These are phyloP conservation scores for Eucalyptus tenuipes DNA, from an alignment of 345 rosid genomes.

Conservation along the genomic window DNA sequence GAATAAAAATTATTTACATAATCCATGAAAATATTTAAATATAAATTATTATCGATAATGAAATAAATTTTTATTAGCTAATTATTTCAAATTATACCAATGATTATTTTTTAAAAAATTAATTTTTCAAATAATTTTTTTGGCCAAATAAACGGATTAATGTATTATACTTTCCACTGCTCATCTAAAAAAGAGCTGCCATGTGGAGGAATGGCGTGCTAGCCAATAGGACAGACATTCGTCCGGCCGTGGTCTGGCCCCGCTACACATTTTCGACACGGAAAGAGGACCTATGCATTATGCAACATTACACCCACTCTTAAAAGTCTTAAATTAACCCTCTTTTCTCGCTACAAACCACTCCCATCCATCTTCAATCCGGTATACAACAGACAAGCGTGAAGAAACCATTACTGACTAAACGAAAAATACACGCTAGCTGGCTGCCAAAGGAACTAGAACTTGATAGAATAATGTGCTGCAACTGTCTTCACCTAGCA, in stretches of 20 bases:
- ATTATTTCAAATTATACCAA: not conserved
- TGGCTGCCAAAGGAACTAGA: not conserved
- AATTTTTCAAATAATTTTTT: not conserved
- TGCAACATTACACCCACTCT: not conserved
- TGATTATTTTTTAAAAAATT: not conserved
- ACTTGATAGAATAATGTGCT: not conserved
- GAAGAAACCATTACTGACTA: not conserved
- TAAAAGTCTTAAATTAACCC: not conserved
- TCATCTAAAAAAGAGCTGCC: not conserved
- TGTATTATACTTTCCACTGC: not conserved
- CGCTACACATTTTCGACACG: not conserved
- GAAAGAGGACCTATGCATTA: not conserved
- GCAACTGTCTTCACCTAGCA: not conserved
- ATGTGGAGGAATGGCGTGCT: not conserved
- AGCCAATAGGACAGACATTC: not conserved
- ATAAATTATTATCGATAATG: not conserved
- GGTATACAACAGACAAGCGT: not conserved
- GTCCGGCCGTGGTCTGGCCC: not conserved
- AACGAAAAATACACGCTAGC: not conserved
- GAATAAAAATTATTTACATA: not conserved
- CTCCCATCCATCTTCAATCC: not conserved
- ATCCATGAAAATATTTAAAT: not conserved
- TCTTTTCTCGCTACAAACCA: not conserved
- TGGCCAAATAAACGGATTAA: not conserved
- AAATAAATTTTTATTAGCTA: accelerated